Percentiles rank a stretch among this genome's conserved stretches.
Evolutionary conservation across 805 yeast species (phyloP).

Genomic region (Huiozyma sinensis): DNA sequence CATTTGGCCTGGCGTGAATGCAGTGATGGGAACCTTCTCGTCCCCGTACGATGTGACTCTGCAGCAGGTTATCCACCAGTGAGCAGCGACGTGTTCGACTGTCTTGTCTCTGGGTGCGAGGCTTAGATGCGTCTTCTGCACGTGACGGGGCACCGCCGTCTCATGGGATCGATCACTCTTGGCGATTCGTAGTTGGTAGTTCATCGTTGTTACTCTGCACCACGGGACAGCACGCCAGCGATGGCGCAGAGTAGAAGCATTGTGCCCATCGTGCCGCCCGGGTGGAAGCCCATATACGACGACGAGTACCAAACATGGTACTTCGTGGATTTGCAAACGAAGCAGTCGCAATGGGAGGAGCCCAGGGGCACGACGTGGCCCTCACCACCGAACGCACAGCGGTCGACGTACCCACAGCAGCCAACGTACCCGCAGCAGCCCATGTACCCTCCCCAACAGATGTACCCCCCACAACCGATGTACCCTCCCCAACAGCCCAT

Average conservation of each 20-base stretch:
- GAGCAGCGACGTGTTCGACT: too few relatives aligned
- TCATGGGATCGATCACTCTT: too few relatives aligned
- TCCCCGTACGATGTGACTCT: too few relatives aligned
- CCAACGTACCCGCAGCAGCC: constrained; percentile 18
- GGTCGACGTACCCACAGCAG: constrained; percentile 19
- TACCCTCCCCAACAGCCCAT: neutral
- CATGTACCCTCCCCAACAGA: constrained; percentile 13
- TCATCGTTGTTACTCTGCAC: neutral
- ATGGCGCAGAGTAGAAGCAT: constrained; percentile 25
- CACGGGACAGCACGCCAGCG: neutral
- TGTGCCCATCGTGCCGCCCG: constrained; percentile 48
- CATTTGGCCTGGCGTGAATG: neutral
- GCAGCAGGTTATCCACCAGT: too few relatives aligned
- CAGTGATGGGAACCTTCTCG: too few relatives aligned
- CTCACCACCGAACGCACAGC: constrained; percentile 18
- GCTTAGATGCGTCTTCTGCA: too few relatives aligned
- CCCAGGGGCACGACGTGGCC: constrained; percentile 50
- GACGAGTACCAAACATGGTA: constrained; percentile 64
- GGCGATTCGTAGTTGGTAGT: neutral
- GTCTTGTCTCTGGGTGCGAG: too few relatives aligned
- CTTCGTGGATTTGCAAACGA: constrained; percentile 63
- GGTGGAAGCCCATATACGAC: constrained; percentile 70
- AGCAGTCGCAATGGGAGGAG: constrained; percentile 84
- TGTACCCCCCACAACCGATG: constrained; percentile 5
- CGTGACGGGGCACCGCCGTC: too few relatives aligned